Conservation (phyloP, 352 stramenopile genomes). For the Globisporangium apiculatum region DNA sequence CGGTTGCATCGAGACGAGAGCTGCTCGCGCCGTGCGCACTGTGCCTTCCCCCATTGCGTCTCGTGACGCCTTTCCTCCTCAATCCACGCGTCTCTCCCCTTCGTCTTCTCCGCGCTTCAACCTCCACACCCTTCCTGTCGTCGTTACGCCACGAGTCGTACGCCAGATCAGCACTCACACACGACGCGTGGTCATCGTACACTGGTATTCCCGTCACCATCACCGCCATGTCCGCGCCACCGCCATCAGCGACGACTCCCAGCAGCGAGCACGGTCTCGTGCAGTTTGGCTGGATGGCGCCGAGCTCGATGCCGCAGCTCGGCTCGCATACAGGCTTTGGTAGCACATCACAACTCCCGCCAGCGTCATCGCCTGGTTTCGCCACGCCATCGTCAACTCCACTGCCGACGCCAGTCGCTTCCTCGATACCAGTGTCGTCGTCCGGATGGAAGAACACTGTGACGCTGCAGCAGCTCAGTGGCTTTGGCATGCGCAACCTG, state of each 20-base stretch:
- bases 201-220: too few species aligned
- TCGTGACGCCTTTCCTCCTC: too few species aligned
- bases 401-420: constrained; percentile 10
- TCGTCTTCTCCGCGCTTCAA: too few species aligned
- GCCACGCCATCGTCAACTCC: background rate
- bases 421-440: constrained; percentile 10
- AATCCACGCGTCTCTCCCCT: too few species aligned
- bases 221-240: constrained; percentile 3
- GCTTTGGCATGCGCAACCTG: constrained; percentile 76
- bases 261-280: constrained; percentile 6
- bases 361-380: background rate
- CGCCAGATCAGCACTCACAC: too few species aligned
- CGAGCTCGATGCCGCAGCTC: constrained; percentile 11
- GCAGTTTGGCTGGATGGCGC: constrained; percentile 9
- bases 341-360: background rate
- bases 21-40: too few species aligned
- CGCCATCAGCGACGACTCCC: constrained; percentile 3
- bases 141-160: too few species aligned
- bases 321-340: constrained; percentile 1
- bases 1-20: too few species aligned
- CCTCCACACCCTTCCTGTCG: too few species aligned
- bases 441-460: constrained; percentile 24
- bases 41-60: too few species aligned
- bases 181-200: too few species aligned
- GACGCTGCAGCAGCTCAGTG: constrained; percentile 67